Base-by-base conservation (phyloP, 2,329 filamentous ascomycete genomes). In the Zalaria obscura region DNA sequence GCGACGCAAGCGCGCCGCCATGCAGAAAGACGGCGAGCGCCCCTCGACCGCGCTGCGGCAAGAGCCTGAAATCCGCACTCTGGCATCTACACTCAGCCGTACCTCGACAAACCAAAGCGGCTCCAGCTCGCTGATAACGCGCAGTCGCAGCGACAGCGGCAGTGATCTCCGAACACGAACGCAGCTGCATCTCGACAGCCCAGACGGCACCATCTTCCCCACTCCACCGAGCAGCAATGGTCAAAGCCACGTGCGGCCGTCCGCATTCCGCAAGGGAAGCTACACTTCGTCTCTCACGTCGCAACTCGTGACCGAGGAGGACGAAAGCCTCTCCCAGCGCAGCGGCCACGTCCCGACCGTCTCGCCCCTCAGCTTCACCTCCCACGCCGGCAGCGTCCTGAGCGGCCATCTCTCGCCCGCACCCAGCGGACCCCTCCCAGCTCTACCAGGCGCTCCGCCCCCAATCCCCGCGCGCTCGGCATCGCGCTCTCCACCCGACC, bases 1-100 rank as follows among this genome's bases (percentile, higher is more conserved):
- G 64, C 63, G 67, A 5, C 59, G 61, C 43, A 70, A 69, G 49
- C 60, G 66, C 36, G 65, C 65, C 7, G 44, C 42, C 32, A 41
- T 44, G 41, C 43, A 47, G 7, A 38, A 26, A 34, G n/a, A 25
- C 10, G 34, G 38, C 11, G 10, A n/a, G 27, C 26, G 27, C 9
- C 7, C 39, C 2, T 25, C 28, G 5, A 40, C 31, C 1, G 36
- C 25, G 4, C 41, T 39, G 25, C 5, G 32, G 26, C 36, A 43
- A 37, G 41, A 43, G 27, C 33, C 39, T n/a, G 38, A 40, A 11
- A 28, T 27, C 9, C 41, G 37, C 3, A 18, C 36, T 2, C 11
- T 33, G 26, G 36, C 35, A 9, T 33, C 36, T 1, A 18, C 41
- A 7, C n/a, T 33, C 25, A 18, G 25, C 8, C 39, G 27, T n/a